phyloP scores from a whole-genome alignment of 371 early-diverging fungal genomes.

The Apophysomyces trapeziformis region DNA sequence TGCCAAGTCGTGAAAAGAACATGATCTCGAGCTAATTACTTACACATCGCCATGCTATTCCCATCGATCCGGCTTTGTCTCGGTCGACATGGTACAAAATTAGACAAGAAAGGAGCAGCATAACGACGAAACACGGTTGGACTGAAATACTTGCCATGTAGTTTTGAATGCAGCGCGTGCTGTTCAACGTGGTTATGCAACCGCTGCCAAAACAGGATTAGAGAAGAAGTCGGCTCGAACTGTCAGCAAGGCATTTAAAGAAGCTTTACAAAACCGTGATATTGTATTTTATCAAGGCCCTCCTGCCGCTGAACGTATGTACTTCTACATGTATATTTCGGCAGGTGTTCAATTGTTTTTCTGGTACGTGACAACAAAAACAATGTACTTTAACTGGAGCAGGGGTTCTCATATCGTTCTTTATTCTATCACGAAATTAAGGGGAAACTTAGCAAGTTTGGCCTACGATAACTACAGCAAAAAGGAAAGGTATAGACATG shows the following conservation, averaged over 20 bases:
- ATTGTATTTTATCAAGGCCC: constrained; percentile 54
- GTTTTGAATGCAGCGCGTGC: background rate
- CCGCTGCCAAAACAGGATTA: background rate
- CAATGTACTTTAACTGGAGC: background rate
- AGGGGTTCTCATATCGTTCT: background rate
- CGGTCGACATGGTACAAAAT: background rate
- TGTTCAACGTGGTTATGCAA: background rate
- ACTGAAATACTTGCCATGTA: background rate
- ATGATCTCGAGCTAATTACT: no score
- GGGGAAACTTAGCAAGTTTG: constrained; percentile 57
- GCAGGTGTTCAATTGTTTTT: constrained; percentile 57
- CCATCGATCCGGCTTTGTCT: background rate
- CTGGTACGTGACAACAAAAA: constrained; percentile 33
- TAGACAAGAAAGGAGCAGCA: background rate
- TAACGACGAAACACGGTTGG: background rate
- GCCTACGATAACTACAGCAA: constrained; percentile 49
- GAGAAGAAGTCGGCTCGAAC: background rate
- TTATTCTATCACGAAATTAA: constrained; percentile 8
- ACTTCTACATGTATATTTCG: constrained; percentile 51
- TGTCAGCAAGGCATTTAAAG: constrained; percentile 17
- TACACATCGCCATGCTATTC: background rate
- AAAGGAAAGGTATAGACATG: constrained; percentile 35
- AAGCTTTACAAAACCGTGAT: constrained; percentile 41
- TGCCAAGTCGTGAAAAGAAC: no score
- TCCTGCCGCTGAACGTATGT: constrained; percentile 38